A percentile compares a stretch with the other conserved stretches of the same genome.
These are phyloP conservation scores for Hibiscus tridactylites DNA, from an alignment of 345 rosid species.

Conservation along the genomic window DNA sequence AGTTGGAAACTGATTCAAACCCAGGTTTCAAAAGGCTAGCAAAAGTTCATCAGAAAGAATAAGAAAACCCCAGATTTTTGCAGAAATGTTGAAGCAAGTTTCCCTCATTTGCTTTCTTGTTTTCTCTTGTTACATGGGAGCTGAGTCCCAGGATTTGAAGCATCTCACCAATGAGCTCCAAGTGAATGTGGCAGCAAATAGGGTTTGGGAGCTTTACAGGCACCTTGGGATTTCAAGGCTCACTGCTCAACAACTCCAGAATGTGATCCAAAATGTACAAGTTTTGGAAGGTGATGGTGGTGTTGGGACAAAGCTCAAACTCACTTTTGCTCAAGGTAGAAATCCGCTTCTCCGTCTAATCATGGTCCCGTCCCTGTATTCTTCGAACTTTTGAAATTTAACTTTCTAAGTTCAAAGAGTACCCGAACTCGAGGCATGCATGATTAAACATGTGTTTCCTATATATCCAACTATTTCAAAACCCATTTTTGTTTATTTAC, in stretches of 20 bases:
- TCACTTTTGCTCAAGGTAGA: slow-evolving; percentile 5
- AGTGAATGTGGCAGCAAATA: background rate
- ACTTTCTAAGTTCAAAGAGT: too few relatives aligned
- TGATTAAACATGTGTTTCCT: too few relatives aligned
- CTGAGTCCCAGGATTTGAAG: background rate
- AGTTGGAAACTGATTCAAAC: too few relatives aligned
- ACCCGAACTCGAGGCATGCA: too few relatives aligned
- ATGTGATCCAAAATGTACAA: background rate
- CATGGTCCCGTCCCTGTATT: too few relatives aligned
- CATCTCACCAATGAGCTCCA: background rate
- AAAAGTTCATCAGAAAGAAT: background rate
- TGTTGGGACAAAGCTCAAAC: background rate
- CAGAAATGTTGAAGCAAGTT: slow-evolving; percentile 1
- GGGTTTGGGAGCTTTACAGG: background rate
- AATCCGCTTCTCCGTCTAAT: too few relatives aligned
- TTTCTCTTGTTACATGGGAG: background rate
- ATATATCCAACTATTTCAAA: background rate
- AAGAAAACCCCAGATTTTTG: too few relatives aligned
- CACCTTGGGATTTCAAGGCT: background rate
- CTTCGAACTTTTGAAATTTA: too few relatives aligned
- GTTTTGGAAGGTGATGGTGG: slow-evolving; percentile 4
- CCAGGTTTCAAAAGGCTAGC: background rate
- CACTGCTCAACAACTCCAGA: background rate
- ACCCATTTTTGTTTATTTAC: background rate
- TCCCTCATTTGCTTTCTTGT: background rate